These are phyloP conservation scores for Podospora fimiseda DNA, from an alignment of 495 filamentous ascomycete genomes.

Conservation along the genomic window DNA sequence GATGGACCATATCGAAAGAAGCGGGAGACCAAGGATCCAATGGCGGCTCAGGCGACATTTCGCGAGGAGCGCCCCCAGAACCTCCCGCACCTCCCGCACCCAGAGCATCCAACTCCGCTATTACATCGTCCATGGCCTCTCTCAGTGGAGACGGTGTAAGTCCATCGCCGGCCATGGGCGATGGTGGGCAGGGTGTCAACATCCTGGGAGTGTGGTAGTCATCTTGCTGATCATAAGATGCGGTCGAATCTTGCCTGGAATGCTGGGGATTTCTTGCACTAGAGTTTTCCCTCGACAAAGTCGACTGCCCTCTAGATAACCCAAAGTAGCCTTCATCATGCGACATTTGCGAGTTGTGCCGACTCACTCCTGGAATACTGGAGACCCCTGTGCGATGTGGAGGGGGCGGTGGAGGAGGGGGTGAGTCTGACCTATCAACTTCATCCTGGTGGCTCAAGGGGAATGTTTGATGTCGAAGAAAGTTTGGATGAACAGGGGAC, in stretches of 20 bases:
- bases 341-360: constrained; percentile 24
- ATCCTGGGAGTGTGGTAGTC: constrained; percentile 47
- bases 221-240: constrained; percentile 28
- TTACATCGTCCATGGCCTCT: constrained; percentile 96
- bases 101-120: constrained; percentile 92
- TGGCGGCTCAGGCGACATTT: constrained; percentile 44
- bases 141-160: constrained; percentile 86
- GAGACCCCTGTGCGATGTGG: constrained; percentile 47
- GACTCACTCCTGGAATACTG: constrained; percentile 8
- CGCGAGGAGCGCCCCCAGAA: background rate
- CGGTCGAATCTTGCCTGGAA: constrained; percentile 17
- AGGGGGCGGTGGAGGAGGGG: constrained; percentile 49
- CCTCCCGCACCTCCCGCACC: constrained; percentile 46
- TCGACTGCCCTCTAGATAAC: constrained; percentile 19
- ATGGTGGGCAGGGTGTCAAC: constrained; percentile 53
- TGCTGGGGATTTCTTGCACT: constrained; percentile 19
- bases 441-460: background rate
- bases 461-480: background rate
- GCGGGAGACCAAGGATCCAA: constrained; percentile 88
- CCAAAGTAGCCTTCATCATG: constrained; percentile 29
- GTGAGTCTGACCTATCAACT: constrained; percentile 26
- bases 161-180: constrained; percentile 52
- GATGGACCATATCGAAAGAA: constrained; percentile 62
- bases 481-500: background rate
- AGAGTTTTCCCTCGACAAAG: constrained; percentile 17